Base-by-base conservation (phyloP, 179 eudicot species). In the Beta corolliflora region DNA sequence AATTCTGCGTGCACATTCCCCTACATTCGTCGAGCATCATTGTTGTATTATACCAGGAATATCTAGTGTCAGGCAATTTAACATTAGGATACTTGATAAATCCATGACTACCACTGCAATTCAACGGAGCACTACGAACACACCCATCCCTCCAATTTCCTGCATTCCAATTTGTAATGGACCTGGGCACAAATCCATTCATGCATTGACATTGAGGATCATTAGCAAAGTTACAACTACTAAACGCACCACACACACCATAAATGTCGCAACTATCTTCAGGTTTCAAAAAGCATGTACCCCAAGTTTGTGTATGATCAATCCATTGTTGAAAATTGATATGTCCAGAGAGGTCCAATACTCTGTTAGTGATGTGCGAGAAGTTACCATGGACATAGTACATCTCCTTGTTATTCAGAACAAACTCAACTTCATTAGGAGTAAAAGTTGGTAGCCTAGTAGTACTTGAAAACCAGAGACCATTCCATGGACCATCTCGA, bases 131-230 rank as follows among this genome's bases (percentile, higher is more conserved):
- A 66, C 48, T 59, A 52, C 91, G 71, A 15, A 77, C 82, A 75
- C 93, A 91, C 45, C 93, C 93, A 77, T 60, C 72, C 11, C 83
- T 88, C 90, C 90, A 89, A 73, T 85, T 84, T 45, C 84, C 84
- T 9, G 25, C 54, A 3, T 29, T 74, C 91, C 93, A 91, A 9
- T 81, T 83, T 10, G 77, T 63, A 0, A 61, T 74, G 5, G 58
- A 73, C 54, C 60, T 83, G 0, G 92, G 89, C 15, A 50, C 60
- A 79, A 83, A 88, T 10, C 88, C 89, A 13, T 79, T 75, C 71
- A 89, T 65, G 63, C 92, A 89, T 55, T 64, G 73, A 81, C 94
- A 91, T 4, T 53, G 21, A 7, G 84, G 78, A 25, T 52, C 21
- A 9, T 21, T 73, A 19, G n/a, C 69, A 54, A 77, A 16, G 75